Evolutionary conservation across 208 protist species (phyloP).

Genomic region (Leishmania martiniquensis): DNA sequence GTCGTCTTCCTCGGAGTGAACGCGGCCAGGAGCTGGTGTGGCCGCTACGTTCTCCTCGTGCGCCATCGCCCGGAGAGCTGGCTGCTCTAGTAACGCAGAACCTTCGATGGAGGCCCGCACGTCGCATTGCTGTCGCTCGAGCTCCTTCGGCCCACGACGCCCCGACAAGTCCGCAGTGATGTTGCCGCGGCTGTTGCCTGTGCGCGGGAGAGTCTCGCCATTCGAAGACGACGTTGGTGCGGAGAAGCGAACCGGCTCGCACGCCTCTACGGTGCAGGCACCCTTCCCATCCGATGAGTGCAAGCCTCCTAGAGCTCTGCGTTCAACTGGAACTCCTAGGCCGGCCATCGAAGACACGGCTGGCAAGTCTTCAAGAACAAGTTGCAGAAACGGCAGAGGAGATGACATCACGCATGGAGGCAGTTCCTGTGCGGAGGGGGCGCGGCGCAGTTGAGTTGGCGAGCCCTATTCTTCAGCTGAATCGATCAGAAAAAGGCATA

Average conservation of each 20-base stretch:
- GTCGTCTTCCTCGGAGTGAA: not conserved
- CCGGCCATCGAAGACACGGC: not conserved
- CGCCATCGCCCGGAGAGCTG: not conserved
- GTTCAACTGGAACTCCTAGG: not conserved
- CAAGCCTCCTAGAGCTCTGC: not conserved
- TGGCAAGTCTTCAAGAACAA: not conserved
- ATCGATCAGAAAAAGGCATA: not conserved
- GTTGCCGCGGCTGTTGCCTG: not conserved
- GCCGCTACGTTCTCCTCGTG: not conserved
- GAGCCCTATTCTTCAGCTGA: not conserved
- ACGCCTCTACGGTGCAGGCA: not conserved
- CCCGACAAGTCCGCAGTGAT: not conserved
- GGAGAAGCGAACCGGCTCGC: not conserved
- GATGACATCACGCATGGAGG: not conserved
- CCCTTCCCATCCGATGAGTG: not conserved
- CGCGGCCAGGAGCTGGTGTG: not conserved
- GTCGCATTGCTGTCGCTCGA: not conserved
- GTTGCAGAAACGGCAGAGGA: not conserved
- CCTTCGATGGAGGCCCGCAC: constrained; percentile 10
- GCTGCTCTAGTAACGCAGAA: not conserved
- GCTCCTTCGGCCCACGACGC: not conserved
- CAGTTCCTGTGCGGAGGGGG: not conserved
- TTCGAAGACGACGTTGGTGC: constrained; percentile 10
- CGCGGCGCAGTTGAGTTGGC: not conserved
- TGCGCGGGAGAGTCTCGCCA: constrained; percentile 5